Percentiles rank a stretch among this genome's conserved stretches.
phyloP scores from a whole-genome alignment of 2,329 filamentous ascomycete species.

The Curvularia sp. region DNA sequence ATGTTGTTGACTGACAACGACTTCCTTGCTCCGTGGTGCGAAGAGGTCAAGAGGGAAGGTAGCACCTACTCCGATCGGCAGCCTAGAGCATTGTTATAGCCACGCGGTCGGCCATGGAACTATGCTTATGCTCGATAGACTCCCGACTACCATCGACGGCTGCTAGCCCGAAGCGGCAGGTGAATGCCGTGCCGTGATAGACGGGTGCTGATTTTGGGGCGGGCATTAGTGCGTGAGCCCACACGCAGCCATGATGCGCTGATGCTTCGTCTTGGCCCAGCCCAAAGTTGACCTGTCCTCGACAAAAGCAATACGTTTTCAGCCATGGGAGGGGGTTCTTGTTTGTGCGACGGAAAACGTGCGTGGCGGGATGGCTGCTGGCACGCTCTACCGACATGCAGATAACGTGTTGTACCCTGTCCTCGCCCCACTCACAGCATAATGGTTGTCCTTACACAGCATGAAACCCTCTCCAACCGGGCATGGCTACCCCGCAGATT shows the following conservation, averaged over 20 bases:
- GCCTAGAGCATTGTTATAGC: conserved; percentile 5
- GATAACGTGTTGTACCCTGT: conserved; percentile 8
- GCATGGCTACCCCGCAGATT: conserved; percentile 19
- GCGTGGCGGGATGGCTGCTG: neutral
- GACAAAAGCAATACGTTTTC: neutral
- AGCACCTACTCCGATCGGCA: neutral
- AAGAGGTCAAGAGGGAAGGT: neutral
- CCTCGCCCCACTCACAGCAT: neutral
- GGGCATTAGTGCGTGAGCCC: conserved; percentile 11
- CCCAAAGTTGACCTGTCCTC: neutral
- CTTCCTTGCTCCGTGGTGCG: neutral
- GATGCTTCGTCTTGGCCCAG: neutral
- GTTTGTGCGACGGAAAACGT: neutral
- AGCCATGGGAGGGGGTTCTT: neutral
- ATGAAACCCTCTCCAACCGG: conserved; percentile 19
- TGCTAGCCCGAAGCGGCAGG: conserved; percentile 15
- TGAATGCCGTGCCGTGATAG: conserved; percentile 14
- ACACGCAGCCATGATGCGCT: conserved; percentile 2
- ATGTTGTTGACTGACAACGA: conserved; percentile 8
- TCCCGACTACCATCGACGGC: neutral
- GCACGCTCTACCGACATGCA: conserved; percentile 3
- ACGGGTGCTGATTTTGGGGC: conserved; percentile 1
- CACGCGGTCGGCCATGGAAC: conserved; percentile 5
- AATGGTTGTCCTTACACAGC: neutral
- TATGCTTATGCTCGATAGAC: conserved; percentile 3